Evolutionary conservation across 2,329 filamentous ascomycete genomes (phyloP), one percentile per base, ranked within the genome.

Genomic region (Herpotrichia juniperi): DNA sequence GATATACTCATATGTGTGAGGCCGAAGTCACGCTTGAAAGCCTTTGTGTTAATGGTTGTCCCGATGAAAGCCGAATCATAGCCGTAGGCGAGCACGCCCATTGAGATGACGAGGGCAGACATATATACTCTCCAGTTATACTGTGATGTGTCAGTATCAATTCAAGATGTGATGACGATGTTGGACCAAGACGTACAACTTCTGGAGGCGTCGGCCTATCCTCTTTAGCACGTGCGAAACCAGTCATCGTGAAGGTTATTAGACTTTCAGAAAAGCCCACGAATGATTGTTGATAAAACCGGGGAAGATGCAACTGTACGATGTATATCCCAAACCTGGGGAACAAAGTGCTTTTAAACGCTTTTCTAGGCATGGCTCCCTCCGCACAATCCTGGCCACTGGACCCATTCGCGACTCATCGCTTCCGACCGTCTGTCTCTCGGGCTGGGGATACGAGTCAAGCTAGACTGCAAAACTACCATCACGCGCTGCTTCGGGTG

Each of bases 31-130:
- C 64, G 57, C 56, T 76, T 73, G 69, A 84, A 83, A 51, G 74
- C 77, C 16, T 72, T 57, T 22, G 78, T 79, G 2, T 79, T 74
- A 48, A 83, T 83, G 0, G 81, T 83, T 0, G 79, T 82, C 3
- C 81, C 81, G 19, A 83, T 77, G 64, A 83, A 83, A 12, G 80
- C 79, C 2, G 76, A 78, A 56, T 83, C 81, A 58, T 83, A 82
- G 12, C 81, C 80, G 53, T 82, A 82, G 4, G 78, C 78, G 21
- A 67, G 49, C 1, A 61, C 64, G 12, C 80, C 80, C 16, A 77
- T 78, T 4, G 80, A 76, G 40, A 82, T 81, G 25, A 82, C 72
- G n/a, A 76, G 61, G 0, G 78, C 75, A 42, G 79, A 75, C 5
- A 67, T 71, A 58, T 83, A 83, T 19, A 83, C 67, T 3, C 76